Conservation (phyloP, 1,139 yeast species). For the Geotrichum restrictum region DNA sequence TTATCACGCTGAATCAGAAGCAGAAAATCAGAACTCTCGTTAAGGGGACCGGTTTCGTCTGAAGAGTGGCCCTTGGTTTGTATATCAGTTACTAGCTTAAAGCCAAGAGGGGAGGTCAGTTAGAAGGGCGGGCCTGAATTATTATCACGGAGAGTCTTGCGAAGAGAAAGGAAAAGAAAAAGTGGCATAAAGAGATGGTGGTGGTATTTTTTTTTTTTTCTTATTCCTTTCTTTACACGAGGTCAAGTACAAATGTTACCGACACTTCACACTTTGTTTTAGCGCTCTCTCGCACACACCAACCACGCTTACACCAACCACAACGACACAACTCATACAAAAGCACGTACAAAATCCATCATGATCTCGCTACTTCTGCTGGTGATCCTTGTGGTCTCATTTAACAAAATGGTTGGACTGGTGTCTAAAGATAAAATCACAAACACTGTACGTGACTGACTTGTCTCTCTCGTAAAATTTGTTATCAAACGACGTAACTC, state of each 20-base stretch:
- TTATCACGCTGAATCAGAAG: too few species aligned
- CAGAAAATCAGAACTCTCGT: too few species aligned
- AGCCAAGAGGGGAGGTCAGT: too few species aligned
- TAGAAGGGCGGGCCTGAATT: too few species aligned
- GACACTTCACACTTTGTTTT: not conserved
- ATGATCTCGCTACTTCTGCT: constrained; percentile 25
- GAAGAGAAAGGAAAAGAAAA: too few species aligned
- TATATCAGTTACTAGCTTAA: too few species aligned
- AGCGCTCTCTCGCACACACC: too few species aligned
- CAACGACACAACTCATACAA: too few species aligned
- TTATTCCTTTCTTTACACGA: not conserved
- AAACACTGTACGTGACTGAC: constrained; percentile 24
- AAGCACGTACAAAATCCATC: not conserved
- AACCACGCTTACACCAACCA: too few species aligned
- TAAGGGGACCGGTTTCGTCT: too few species aligned
- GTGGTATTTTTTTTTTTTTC: not conserved
- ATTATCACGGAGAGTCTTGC: not conserved
- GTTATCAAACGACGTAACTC: constrained; percentile 11
- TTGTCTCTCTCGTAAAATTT: not conserved
- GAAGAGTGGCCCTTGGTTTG: too few species aligned
- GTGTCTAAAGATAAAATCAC: constrained; percentile 33
- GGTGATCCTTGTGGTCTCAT: constrained; percentile 31
- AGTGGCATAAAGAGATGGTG: not conserved
- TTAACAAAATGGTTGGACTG: constrained; percentile 25
- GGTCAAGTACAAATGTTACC: not conserved